Conservation (phyloP, 768 basidiomycete species). For the Lactarius psammicola region DNA sequence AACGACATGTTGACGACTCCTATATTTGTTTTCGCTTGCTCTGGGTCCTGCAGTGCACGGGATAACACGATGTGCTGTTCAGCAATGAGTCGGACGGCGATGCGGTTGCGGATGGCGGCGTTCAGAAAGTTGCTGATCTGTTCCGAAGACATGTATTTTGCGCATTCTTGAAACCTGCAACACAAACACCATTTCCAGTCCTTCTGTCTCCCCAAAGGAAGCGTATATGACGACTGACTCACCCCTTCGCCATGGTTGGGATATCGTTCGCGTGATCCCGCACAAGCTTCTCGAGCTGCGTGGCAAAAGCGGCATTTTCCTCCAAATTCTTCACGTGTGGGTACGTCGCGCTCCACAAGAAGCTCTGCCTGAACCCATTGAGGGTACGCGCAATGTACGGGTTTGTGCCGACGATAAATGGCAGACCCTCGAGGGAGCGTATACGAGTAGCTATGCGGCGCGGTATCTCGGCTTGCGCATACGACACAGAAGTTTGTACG, state of each 20-base stretch:
- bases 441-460: constrained; percentile 73
- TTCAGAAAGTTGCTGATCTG: constrained; percentile 80
- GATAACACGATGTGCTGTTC: constrained; percentile 90
- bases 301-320: constrained; percentile 68
- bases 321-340: constrained; percentile 61
- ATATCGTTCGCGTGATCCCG: constrained; percentile 83
- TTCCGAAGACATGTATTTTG: constrained; percentile 77
- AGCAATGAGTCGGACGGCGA: constrained; percentile 83
- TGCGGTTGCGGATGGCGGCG: constrained; percentile 80
- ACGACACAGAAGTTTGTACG: constrained; percentile 69
- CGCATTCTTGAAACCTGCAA: constrained; percentile 78
- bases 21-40: constrained; percentile 44
- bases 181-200: not conserved
- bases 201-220: not conserved
- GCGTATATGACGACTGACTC: constrained; percentile 21
- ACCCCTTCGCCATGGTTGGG: constrained; percentile 90
- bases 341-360: constrained; percentile 65
- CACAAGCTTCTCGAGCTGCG: constrained; percentile 68
- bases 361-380: constrained; percentile 65
- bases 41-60: constrained; percentile 51
- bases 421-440: constrained; percentile 68
- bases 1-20: constrained; percentile 76
- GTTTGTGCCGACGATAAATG: constrained; percentile 88
- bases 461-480: constrained; percentile 74
- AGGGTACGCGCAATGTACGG: constrained; percentile 77